These are phyloP conservation scores for Euphorbia lathyris DNA, from an alignment of 345 rosid genomes.

Conservation along the genomic window DNA sequence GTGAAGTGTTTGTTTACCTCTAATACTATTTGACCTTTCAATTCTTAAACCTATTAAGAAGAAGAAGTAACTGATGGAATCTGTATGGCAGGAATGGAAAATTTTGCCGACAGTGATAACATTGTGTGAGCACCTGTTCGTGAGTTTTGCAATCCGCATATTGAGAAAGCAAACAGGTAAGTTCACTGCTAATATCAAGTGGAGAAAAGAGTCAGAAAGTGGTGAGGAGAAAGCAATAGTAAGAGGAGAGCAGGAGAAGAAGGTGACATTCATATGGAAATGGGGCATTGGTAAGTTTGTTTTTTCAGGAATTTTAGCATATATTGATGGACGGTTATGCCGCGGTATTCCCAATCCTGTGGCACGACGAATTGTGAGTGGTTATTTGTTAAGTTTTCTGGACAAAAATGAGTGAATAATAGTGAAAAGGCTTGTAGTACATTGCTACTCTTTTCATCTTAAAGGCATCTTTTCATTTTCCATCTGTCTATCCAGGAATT, in stretches of 20 bases:
- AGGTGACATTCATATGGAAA: slow-evolving; percentile 56
- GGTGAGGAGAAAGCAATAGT: slow-evolving; percentile 32
- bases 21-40: not conserved
- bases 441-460: not conserved
- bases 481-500: not conserved
- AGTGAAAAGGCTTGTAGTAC: not conserved
- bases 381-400: slow-evolving; percentile 71
- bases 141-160: slow-evolving; percentile 76
- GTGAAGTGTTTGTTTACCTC: not conserved
- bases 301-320: slow-evolving; percentile 72
- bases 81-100: slow-evolving; percentile 70
- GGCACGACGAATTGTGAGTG: slow-evolving; percentile 88
- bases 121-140: slow-evolving; percentile 83
- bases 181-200: slow-evolving; percentile 33
- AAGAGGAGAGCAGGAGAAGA: slow-evolving; percentile 28
- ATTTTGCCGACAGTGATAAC: slow-evolving; percentile 76
- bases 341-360: slow-evolving; percentile 82
- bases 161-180: slow-evolving; percentile 58
- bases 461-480: not conserved
- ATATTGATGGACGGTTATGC: slow-evolving; percentile 84
- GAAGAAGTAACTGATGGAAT: not conserved
- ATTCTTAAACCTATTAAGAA: not conserved
- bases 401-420: slow-evolving; percentile 44
- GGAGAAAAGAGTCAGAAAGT: slow-evolving; percentile 30
- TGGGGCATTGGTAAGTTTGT: slow-evolving; percentile 70